phyloP scores from a whole-genome alignment of 2,329 filamentous ascomycete genomes.

The Beauveria pseudobassiana region DNA sequence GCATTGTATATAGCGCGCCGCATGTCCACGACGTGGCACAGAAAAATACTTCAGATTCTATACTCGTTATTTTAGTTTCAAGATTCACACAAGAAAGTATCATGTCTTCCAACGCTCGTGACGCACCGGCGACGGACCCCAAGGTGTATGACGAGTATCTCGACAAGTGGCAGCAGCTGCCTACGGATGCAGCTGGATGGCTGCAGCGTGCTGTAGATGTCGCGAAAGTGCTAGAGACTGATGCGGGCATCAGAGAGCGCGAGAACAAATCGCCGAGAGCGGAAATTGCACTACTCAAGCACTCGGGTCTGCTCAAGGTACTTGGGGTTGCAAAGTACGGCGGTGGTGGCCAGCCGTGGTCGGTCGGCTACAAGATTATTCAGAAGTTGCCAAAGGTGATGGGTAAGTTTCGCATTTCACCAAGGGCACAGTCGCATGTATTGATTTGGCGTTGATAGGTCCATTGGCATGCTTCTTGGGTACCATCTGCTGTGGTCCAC shows the following conservation, averaged over 20 bases:
- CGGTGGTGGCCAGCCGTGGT: constrained; percentile 37
- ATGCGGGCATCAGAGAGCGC: constrained; percentile 28
- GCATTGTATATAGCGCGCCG: background rate
- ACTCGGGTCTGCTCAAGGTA: constrained; percentile 32
- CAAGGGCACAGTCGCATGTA: background rate
- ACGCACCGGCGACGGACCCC: constrained; percentile 24
- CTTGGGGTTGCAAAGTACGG: constrained; percentile 34
- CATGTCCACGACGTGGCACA: background rate
- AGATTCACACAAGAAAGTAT: background rate
- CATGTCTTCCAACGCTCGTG: constrained; percentile 13
- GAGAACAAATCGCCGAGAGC: constrained; percentile 34
- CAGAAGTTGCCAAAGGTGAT: constrained; percentile 58
- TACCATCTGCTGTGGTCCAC: constrained; percentile 59
- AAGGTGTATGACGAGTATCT: constrained; percentile 30
- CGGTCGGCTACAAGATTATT: constrained; percentile 49
- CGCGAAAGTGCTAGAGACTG: constrained; percentile 25
- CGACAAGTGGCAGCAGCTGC: constrained; percentile 27
- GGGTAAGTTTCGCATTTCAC: constrained; percentile 31
- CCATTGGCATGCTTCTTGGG: constrained; percentile 57
- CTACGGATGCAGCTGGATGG: constrained; percentile 27
- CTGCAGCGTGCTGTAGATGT: constrained; percentile 32
- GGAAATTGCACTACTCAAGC: constrained; percentile 33
- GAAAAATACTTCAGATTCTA: background rate
- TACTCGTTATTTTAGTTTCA: background rate
- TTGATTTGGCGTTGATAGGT: constrained; percentile 24